Conservation (phyloP, 495 filamentous ascomycete species). For the Chaetomium cochliodes region DNA sequence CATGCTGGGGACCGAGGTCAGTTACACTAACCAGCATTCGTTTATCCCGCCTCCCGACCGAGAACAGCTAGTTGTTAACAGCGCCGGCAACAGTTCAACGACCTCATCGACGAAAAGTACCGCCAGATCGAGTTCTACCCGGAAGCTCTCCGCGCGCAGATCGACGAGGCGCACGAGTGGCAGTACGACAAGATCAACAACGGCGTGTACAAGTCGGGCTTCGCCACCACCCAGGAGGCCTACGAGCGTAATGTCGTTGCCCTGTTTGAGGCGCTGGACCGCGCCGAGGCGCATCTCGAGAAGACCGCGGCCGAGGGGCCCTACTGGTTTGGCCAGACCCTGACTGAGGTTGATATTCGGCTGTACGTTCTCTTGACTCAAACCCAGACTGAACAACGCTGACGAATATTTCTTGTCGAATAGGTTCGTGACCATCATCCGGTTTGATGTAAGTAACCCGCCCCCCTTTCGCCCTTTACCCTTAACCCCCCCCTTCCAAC, state of each 20-base stretch:
- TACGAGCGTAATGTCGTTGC: constrained; percentile 60
- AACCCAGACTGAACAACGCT: not conserved
- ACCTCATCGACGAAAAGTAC: constrained; percentile 51
- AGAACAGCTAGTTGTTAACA: not conserved
- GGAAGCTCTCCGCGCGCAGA: constrained; percentile 48
- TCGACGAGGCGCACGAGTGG: constrained; percentile 65
- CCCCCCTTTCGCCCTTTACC: not conserved
- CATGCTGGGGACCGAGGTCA: constrained; percentile 58
- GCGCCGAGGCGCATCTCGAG: constrained; percentile 59
- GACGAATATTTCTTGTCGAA: not conserved
- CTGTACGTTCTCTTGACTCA: constrained; percentile 37
- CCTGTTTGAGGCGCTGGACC: constrained; percentile 63
- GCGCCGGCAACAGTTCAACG: constrained; percentile 48
- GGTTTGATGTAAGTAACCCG: constrained; percentile 58
- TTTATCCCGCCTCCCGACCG: not conserved
- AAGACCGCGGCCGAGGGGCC: constrained; percentile 45
- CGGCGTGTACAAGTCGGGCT: constrained; percentile 69
- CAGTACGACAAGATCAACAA: constrained; percentile 66
- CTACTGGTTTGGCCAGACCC: constrained; percentile 60
- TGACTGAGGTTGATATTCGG: constrained; percentile 69
- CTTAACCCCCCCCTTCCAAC: not conserved
- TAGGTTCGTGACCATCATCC: constrained; percentile 58
- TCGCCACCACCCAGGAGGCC: constrained; percentile 62
- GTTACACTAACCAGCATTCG: not conserved
- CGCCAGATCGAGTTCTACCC: constrained; percentile 58